Base-by-base conservation (phyloP, 768 basidiomycete species). In the Galerina marginata region DNA sequence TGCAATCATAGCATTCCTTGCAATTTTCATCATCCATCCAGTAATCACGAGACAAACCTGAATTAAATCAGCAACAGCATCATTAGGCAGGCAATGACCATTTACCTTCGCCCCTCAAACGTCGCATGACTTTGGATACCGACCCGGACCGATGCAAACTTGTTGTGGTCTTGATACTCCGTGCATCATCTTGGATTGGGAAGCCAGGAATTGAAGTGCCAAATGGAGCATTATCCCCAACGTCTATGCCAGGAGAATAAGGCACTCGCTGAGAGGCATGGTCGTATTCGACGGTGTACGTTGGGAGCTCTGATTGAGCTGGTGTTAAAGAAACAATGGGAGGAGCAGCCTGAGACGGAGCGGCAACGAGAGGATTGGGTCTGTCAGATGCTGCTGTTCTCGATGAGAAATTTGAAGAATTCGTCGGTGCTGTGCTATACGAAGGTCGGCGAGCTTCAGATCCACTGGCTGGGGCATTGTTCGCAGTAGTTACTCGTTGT, bases 11-110 rank as follows among this genome's bases (percentile, higher is more conserved):
- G 69, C 95, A 96, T 68, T 97, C 95, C 71, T 91, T 97, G 68
- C 93, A 93, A 56, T 92, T 91, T 69, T 94, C 94, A 69, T 98
- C 96, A 61, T 95, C 93, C 95, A 99, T 98, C 97, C 97, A 99
- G 71, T 98, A 98, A 69, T 97, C 93, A 63, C 89, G 87, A 23
- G 93, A 93, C 16, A 96, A 71, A n/a, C 92, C 93, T 93, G 53
- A 49, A 51, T 53, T 16, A 54, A 57, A 56, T 50, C 37, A 69
- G 52, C 15, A 6, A 20, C 1, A 45, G 14, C 3, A 61, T 29
- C 37, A 36, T 46, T 23, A 52, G 38, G 69, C 72, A 61, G 25
- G 36, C 29, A 33, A 40, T 37, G 39, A 25, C 2, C 46, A 33
- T 74, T 43, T 66, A 83, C 95, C 95, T 84, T 96, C 95, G 44